Conservation (phyloP, 2,329 filamentous ascomycete genomes). For the Penicillium olsonii region DNA sequence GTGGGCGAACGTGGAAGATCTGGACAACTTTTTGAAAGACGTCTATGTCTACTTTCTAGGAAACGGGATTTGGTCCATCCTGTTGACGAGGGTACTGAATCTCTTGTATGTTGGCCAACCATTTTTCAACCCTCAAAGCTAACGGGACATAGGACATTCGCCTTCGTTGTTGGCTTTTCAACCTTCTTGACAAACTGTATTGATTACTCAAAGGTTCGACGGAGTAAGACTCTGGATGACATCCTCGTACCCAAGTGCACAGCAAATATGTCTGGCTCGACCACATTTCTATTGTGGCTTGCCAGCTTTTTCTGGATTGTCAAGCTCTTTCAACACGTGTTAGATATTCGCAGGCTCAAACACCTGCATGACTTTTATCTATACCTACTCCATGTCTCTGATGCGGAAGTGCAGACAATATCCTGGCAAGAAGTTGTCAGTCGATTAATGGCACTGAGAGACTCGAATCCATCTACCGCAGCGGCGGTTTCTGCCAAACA, state of each 20-base stretch:
- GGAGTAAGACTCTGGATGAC: conserved; percentile 62
- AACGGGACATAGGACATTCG: conserved; percentile 63
- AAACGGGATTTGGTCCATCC: conserved; percentile 81
- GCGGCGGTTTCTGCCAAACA: conserved; percentile 60
- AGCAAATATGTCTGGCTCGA: conserved; percentile 68
- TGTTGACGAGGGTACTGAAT: conserved; percentile 70
- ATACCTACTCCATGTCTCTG: conserved; percentile 78
- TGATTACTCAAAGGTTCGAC: conserved; percentile 72
- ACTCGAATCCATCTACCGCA: conserved; percentile 84
- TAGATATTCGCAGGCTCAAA: conserved; percentile 71
- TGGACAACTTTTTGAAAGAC: conserved; percentile 82
- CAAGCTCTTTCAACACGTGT: conserved; percentile 71
- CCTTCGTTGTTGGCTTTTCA: conserved; percentile 78
- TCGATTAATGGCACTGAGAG: conserved; percentile 78
- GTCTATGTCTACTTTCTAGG: conserved; percentile 86
- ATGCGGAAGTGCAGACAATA: conserved; percentile 87
- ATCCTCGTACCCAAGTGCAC: conserved; percentile 76
- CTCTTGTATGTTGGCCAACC: conserved; percentile 64
- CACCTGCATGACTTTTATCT: conserved; percentile 85
- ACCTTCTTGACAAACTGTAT: conserved; percentile 86
- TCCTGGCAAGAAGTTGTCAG: conserved; percentile 91
- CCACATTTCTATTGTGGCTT: conserved; percentile 79
- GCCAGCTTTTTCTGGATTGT: conserved; percentile 84
- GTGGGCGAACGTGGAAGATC: conserved; percentile 87
- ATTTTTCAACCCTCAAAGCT: neutral